Evolutionary conservation across 148 eudicot species (phyloP).

Genomic region (Vaccinium macrocarpon): DNA sequence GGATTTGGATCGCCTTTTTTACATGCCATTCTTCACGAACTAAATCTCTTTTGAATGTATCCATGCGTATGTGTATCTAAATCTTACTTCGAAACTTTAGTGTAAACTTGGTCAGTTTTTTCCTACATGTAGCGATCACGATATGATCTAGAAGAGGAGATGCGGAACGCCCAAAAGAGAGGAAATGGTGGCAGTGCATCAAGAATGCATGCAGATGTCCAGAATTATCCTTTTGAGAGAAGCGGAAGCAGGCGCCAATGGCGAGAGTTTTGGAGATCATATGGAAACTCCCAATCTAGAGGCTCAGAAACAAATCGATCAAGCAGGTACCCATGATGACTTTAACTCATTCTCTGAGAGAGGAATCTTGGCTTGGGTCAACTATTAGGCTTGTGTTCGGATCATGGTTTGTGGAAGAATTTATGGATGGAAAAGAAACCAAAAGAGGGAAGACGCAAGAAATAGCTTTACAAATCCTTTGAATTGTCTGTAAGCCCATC

Average conservation of each 20-base stretch:
- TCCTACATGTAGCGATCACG: conserved; percentile 52
- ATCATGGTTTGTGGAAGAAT: neutral
- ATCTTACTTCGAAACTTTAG: neutral
- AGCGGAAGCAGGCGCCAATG: conserved; percentile 51
- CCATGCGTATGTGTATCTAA: neutral
- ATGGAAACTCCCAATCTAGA: conserved; percentile 47
- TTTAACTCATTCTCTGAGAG: conserved; percentile 6
- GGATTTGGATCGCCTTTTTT: neutral
- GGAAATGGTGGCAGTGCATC: conserved; percentile 31
- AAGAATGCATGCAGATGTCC: conserved; percentile 47
- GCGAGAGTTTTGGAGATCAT: conserved; percentile 57
- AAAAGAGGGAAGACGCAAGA: neutral
- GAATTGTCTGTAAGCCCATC: neutral
- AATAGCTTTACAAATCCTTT: neutral
- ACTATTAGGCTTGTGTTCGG: neutral
- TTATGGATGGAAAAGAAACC: neutral
- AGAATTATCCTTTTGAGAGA: conserved; percentile 42
- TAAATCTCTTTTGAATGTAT: neutral
- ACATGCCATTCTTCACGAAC: neutral
- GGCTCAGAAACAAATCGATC: conserved; percentile 52
- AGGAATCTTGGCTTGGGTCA: conserved; percentile 26
- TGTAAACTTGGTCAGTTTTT: conserved; percentile 9
- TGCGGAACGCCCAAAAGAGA: conserved; percentile 51
- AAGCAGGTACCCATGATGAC: conserved; percentile 31
- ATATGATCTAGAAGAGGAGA: conserved; percentile 75